Percentiles rank a stretch among this genome's conserved stretches.
phyloP scores from a whole-genome alignment of 495 filamentous ascomycete genomes.

The Choiromyces venosus region DNA sequence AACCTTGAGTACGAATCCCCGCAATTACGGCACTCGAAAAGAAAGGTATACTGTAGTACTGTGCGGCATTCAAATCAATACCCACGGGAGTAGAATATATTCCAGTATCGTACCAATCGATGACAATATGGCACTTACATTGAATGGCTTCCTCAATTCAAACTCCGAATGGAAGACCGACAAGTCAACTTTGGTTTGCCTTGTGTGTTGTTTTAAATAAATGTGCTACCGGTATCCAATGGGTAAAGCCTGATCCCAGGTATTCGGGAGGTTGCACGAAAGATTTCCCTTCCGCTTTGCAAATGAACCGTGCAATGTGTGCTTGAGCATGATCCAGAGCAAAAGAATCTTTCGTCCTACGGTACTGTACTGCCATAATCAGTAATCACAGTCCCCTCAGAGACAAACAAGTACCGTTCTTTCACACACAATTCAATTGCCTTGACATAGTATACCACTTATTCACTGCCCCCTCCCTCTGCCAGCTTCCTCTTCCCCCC shows the following conservation, averaged over 20 bases:
- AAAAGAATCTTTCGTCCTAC: not conserved
- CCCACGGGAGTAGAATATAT: not conserved
- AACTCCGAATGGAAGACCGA: conserved; percentile 26
- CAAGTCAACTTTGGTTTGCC: conserved; percentile 16
- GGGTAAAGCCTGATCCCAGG: not conserved
- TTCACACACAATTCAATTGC: not conserved
- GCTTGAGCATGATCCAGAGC: not conserved
- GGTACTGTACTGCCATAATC: not conserved
- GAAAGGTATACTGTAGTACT: not conserved
- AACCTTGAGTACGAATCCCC: not conserved
- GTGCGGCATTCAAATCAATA: too few relatives aligned
- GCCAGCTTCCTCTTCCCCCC: not conserved
- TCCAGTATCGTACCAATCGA: conserved; percentile 1
- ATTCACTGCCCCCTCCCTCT: not conserved
- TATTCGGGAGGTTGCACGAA: not conserved
- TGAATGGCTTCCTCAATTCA: not conserved
- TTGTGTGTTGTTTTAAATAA: not conserved
- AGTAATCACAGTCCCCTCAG: not conserved
- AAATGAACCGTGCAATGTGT: not conserved
- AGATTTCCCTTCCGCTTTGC: conserved; percentile 1
- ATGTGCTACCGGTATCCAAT: not conserved
- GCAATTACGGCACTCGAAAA: not conserved
- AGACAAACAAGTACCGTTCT: not conserved
- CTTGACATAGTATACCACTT: not conserved
- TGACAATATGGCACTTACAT: not conserved